Evolutionary conservation across 208 protist genomes (phyloP).

Genomic region (Tritrichomonas foetus): DNA sequence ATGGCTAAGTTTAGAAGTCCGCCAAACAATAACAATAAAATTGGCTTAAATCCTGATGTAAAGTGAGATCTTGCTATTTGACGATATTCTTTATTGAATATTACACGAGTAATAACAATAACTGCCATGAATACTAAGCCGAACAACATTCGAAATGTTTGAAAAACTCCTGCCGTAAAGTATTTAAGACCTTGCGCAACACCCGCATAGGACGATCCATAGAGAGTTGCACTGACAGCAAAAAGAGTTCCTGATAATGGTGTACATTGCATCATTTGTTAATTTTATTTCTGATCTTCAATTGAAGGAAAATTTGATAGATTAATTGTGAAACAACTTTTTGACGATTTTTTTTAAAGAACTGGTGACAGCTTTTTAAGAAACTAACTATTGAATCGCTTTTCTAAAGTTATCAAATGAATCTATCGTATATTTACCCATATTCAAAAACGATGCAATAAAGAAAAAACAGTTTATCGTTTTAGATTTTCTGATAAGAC

Average conservation of each 20-base stretch:
- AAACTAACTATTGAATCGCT: no score
- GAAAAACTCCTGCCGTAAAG: constrained; percentile 3
- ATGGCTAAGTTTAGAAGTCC: not conserved
- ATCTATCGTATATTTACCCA: no score
- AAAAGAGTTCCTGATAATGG: not conserved
- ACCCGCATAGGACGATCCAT: not conserved
- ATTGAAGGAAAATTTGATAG: no score
- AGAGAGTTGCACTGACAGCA: not conserved
- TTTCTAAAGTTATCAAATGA: no score
- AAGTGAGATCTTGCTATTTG: not conserved
- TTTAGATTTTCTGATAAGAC: no score
- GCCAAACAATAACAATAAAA: not conserved
- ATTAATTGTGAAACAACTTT: no score
- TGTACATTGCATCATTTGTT: not conserved
- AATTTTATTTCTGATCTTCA: not conserved
- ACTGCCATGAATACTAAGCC: not conserved
- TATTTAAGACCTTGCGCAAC: not conserved
- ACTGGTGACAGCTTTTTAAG: no score
- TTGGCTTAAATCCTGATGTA: not conserved
- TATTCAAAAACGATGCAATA: no score
- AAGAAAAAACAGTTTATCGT: no score
- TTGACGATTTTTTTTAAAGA: no score
- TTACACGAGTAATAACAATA: not conserved
- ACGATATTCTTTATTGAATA: not conserved
- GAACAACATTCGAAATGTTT: constrained; percentile 20